phyloP scores from a whole-genome alignment of 345 rosid species.

The Citrus cavaleriei region DNA sequence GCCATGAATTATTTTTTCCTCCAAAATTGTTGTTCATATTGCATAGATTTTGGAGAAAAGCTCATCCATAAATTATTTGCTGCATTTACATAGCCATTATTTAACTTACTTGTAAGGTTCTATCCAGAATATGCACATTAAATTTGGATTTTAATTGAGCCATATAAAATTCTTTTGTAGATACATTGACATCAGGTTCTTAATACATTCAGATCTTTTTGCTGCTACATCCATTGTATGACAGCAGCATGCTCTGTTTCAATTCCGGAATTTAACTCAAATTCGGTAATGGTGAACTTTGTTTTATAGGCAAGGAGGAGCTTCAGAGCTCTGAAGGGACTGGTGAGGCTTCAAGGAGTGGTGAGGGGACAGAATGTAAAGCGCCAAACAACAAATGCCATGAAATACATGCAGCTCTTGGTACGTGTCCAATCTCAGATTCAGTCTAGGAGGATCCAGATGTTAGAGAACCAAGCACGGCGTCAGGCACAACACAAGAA shows the following conservation, averaged over 20 bases:
- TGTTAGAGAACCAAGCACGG: constrained; percentile 77
- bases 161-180: background rate
- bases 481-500: constrained; percentile 45
- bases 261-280: background rate
- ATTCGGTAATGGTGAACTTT: constrained; percentile 8
- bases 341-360: constrained; percentile 97
- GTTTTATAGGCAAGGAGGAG: constrained; percentile 80
- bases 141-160: background rate
- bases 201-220: background rate
- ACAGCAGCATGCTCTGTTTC: constrained; percentile 3
- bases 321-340: constrained; percentile 87
- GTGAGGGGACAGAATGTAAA: constrained; percentile 85
- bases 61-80: background rate
- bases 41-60: background rate
- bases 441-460: constrained; percentile 88
- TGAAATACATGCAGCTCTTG: constrained; percentile 89
- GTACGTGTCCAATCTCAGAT: constrained; percentile 95
- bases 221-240: background rate
- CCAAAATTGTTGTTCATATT: background rate
- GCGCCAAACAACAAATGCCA: constrained; percentile 83
- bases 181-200: background rate
- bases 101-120: background rate
- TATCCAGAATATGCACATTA: background rate
- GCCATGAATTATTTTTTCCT: background rate
- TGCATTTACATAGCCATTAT: background rate